Conservation (phyloP, 1,284 basidiomycete genomes). For the Ganoderma lingzhi region DNA sequence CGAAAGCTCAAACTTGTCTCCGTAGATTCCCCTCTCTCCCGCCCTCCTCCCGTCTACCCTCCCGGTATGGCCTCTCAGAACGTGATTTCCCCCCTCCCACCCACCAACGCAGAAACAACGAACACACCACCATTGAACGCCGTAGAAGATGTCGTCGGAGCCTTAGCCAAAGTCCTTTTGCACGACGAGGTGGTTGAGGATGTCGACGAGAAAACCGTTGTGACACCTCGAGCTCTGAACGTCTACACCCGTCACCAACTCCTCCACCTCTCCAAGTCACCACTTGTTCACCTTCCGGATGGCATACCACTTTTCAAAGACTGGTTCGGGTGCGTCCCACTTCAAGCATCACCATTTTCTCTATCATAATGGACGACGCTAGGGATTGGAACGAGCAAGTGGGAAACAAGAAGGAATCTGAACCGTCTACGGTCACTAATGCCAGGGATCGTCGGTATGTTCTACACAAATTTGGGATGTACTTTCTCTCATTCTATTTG, state of each 20-base stretch:
- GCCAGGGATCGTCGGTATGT: constrained; percentile 68
- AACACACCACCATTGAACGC: constrained; percentile 32
- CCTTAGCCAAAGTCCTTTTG: constrained; percentile 47
- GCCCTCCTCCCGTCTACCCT: constrained; percentile 11
- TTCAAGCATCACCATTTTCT: constrained; percentile 24
- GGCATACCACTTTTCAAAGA: constrained; percentile 84
- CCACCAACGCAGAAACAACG: constrained; percentile 22
- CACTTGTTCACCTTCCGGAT: constrained; percentile 74
- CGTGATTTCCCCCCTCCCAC: constrained; percentile 19
- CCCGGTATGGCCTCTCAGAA: constrained; percentile 39
- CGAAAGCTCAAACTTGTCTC: constrained; percentile 31
- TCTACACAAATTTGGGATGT: constrained; percentile 26
- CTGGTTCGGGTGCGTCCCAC: constrained; percentile 82
- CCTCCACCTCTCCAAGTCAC: constrained; percentile 75
- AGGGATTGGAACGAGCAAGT: constrained; percentile 66
- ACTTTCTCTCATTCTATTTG: constrained; percentile 14
- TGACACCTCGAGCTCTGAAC: constrained; percentile 52
- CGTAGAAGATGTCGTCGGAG: constrained; percentile 43
- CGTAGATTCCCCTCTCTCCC: constrained; percentile 18
- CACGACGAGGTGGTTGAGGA: constrained; percentile 42
- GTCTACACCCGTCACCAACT: constrained; percentile 75
- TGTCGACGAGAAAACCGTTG: constrained; percentile 40
- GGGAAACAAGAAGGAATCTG: constrained; percentile 71
- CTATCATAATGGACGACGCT: constrained; percentile 31
- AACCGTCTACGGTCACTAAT: constrained; percentile 56